Base-by-base conservation (phyloP, 2,329 filamentous ascomycete species). In the Fusarium concolor region DNA sequence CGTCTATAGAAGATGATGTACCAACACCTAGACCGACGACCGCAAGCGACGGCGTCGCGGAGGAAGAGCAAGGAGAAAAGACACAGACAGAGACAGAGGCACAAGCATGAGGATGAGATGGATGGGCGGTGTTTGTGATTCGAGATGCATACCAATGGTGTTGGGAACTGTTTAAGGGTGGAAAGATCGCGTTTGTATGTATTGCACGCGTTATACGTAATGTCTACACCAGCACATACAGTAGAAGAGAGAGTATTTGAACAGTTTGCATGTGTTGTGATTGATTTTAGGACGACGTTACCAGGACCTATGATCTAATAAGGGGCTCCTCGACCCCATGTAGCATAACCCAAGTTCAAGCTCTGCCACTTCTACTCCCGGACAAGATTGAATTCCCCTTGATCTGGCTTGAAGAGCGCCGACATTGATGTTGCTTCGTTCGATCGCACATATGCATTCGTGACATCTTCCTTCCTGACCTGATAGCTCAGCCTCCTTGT, bases 161-260 rank as follows among this genome's bases (percentile, higher is more conserved):
- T 72, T 67, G 63, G 68, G 62, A 56, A 54, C 44, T 61, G 60
- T 50, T 57, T 58, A 43, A 39, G 39, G 47, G 59, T 62, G 58
- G 50, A 56, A 62, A 45, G 43, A 46, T 52, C 52, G 61, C 57
- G 62, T 62, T 62, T 52, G 53, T 65, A 71, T 72, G 72, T 76
- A 75, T 65, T 69, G 65, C 66, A 70, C 65, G 54, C 68, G 66
- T 65, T 70, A 74, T 76, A 78, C 75, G 71, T 79, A 79, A 79
- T 79, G 78, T 79, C 71, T 79, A 79, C 68, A 76, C 68, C 59
- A 71, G 61, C 59, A 74, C 49, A 70, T 74, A 71, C 60, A 67
- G 58, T 59, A 56, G 59, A 64, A 68, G 60, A 63, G 58, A 52
- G 58, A 50, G 52, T 60, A 53, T 57, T 65, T 73, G 42, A 65